Conservation (phyloP, 345 rosid species). For the Populus davidiana region DNA sequence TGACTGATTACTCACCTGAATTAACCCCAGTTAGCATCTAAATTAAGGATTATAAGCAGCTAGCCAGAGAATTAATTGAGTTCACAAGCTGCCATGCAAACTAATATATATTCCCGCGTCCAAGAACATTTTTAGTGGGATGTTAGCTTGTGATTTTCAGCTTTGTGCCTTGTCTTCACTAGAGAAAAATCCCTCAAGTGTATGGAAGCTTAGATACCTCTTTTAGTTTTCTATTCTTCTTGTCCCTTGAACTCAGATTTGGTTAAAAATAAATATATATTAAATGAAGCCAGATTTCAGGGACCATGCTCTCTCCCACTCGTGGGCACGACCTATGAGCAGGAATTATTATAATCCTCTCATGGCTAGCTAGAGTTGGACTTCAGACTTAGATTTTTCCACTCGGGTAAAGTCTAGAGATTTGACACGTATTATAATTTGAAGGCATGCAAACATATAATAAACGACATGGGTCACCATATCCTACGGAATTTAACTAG, state of each 20-base stretch:
- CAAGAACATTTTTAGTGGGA: neutral
- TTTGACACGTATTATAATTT: slow-evolving; percentile 16
- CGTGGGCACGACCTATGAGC: slow-evolving; percentile 46
- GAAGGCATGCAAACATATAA: neutral
- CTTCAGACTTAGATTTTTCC: slow-evolving; percentile 4
- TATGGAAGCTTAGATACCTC: neutral
- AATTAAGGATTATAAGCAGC: neutral
- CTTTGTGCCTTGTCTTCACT: slow-evolving; percentile 19
- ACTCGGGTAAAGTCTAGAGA: neutral
- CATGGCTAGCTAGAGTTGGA: neutral
- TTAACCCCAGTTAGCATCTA: neutral
- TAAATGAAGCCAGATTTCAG: slow-evolving; percentile 38
- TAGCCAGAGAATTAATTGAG: neutral
- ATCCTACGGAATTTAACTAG: neutral
- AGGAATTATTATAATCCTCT: slow-evolving; percentile 14
- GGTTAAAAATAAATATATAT: neutral
- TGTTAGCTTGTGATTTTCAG: slow-evolving; percentile 7
- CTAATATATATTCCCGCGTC: neutral
- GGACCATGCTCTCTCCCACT: slow-evolving; percentile 45
- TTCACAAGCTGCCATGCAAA: neutral
- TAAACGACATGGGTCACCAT: slow-evolving; percentile 35
- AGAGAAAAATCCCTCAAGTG: slow-evolving; percentile 9
- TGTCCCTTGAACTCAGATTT: slow-evolving; percentile 24
- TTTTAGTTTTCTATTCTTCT: neutral
- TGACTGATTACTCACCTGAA: neutral